phyloP scores from a whole-genome alignment of 768 basidiomycete genomes.

The Naganishia vaughanmartiniae region DNA sequence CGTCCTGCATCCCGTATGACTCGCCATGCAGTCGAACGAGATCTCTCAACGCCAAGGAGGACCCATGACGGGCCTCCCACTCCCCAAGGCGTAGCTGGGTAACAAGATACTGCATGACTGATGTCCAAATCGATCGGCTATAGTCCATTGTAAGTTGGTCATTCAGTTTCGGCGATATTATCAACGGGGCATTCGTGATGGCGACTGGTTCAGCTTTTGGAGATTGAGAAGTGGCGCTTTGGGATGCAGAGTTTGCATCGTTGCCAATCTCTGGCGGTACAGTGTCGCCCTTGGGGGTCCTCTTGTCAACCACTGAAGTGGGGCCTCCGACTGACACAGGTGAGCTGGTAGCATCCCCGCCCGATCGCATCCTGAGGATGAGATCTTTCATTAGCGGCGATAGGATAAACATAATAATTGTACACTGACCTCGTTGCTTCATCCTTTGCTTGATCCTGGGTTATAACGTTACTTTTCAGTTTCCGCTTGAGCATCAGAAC shows the following conservation, averaged over 20 bases:
- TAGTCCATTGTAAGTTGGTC: constrained; percentile 3
- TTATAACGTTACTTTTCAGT: constrained; percentile 66
- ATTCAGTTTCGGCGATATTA: neutral
- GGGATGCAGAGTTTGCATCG: neutral
- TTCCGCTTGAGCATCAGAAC: constrained; percentile 92
- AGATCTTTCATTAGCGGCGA: neutral
- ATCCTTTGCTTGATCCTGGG: constrained; percentile 59
- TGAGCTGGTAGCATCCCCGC: neutral
- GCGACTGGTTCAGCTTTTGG: constrained; percentile 26
- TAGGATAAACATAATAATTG: neutral
- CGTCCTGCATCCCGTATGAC: constrained; percentile 5
- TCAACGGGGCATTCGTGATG: constrained; percentile 24
- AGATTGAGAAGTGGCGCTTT: neutral
- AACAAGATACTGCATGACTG: constrained; percentile 71
- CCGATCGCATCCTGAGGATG: neutral
- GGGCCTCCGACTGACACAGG: neutral
- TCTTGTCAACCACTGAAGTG: neutral
- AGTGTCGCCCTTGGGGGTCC: neutral
- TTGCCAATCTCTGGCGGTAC: neutral
- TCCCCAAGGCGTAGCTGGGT: constrained; percentile 74
- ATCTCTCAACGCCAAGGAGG: constrained; percentile 85
- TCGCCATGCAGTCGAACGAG: constrained; percentile 56
- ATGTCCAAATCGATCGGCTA: constrained; percentile 52
- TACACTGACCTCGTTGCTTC: constrained; percentile 29
- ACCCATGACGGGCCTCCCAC: constrained; percentile 94